Base-by-base conservation (phyloP, 768 basidiomycete genomes). In the Mycena vitilis region DNA sequence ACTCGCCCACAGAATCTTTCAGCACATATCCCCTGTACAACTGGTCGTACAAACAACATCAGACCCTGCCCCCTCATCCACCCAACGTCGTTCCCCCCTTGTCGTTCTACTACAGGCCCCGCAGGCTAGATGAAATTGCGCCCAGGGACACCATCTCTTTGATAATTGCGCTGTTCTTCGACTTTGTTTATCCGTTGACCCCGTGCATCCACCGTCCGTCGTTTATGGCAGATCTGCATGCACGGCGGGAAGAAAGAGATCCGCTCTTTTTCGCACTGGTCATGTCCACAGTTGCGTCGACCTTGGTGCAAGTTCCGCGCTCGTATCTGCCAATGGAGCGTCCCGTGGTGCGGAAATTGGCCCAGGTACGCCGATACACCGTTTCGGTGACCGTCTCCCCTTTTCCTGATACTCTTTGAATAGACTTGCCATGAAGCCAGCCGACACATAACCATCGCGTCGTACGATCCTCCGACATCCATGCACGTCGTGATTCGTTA, bases 201-300 rank as follows among this genome's bases (percentile, higher is more conserved):
- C 95, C 95, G 7, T 95, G 93, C 78, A 82, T 98, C 51, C 96
- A 98, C 81, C 93, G 92, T 75, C 94, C 94, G 34, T 93, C 92
- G 2, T 96, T 96, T 78, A 91, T 95, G 88, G 91, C 93, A n/a
- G 95, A 95, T 80, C 83, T 98, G 37, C 89, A 91, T 70, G 83
- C 88, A 0, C 88, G 87, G 49, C 80, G 94, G 65, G 95, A 96
- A 80, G 94, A 96, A 75, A 87, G 89, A 22, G 93, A 96, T 73
- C 94, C 95, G 34, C 87, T 96, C 45, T 97, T 96, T 83, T 96
- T 94, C 74, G 91, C 95, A 6, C 81, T 97, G 36, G 93, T 98
- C 70, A 93, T 96, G 90, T 92, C 91, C 16, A 94, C 94, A 12
- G 88, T 96, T 20, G 93, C 95, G 5, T 91, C 91, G 18, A 96